A percentile compares a stretch with the other conserved stretches of the same genome.
phyloP scores from a whole-genome alignment of 495 filamentous ascomycete species.

The Penicillium malachiteum region DNA sequence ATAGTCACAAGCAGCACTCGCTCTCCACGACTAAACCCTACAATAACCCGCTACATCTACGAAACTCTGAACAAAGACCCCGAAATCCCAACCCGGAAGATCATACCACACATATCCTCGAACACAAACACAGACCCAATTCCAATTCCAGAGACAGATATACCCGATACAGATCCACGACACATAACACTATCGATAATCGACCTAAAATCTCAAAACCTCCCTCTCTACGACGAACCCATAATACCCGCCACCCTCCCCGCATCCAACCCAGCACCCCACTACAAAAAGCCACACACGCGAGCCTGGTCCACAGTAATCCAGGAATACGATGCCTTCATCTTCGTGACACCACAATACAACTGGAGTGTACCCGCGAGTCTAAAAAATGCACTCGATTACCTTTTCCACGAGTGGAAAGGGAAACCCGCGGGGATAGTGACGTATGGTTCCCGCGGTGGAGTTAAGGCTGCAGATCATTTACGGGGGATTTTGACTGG shows the following conservation, averaged over 20 bases:
- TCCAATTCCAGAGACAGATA: no score
- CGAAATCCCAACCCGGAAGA: constrained; percentile 19
- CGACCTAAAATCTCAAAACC: constrained; percentile 51
- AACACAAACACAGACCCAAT: no score
- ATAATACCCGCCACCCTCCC: constrained; percentile 49
- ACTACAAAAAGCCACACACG: constrained; percentile 49
- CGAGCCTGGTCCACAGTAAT: constrained; percentile 52
- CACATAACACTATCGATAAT: constrained; percentile 33
- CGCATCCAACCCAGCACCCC: constrained; percentile 27
- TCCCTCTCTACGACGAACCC: constrained; percentile 57
- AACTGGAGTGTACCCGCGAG: constrained; percentile 55
- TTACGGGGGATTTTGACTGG: constrained; percentile 20
- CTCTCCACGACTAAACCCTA: constrained; percentile 25
- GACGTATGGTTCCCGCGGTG: constrained; percentile 54
- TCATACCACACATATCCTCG: not conserved
- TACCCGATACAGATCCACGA: constrained; percentile 18
- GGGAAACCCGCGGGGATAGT: constrained; percentile 58
- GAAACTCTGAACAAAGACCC: constrained; percentile 22
- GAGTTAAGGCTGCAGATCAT: constrained; percentile 36
- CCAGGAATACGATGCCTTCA: constrained; percentile 47
- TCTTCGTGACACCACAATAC: constrained; percentile 58
- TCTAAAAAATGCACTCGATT: constrained; percentile 64
- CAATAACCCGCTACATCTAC: constrained; percentile 29
- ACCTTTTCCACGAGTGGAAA: constrained; percentile 58
- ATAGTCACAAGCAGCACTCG: constrained; percentile 32